A percentile compares a stretch with the other conserved stretches of the same genome.
phyloP scores from a whole-genome alignment of 306 rosid genomes.

The Cajanus cajan region DNA sequence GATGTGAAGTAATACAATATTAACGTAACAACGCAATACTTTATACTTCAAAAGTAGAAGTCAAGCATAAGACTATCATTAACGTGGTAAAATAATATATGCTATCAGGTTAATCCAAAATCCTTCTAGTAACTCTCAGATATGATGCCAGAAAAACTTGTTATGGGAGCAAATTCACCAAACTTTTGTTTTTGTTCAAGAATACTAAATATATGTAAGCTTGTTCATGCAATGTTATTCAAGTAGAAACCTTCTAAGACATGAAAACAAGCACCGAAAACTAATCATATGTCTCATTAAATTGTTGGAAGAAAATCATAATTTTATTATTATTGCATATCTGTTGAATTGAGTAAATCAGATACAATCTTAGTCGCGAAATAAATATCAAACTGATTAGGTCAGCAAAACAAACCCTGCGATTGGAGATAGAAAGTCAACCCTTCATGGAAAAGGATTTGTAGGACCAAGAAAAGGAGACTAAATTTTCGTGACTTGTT shows the following conservation, averaged over 20 bases:
- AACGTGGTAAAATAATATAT: background rate
- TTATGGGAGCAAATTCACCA: background rate
- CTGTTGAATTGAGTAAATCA: background rate
- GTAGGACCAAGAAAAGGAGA: too few species aligned
- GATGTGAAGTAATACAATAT: too few species aligned
- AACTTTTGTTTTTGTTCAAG: background rate
- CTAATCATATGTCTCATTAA: background rate
- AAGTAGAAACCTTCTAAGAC: constrained; percentile 11
- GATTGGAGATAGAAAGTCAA: constrained; percentile 4
- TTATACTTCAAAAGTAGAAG: too few species aligned
- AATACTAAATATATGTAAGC: background rate
- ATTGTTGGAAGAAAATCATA: background rate
- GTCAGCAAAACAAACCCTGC: background rate
- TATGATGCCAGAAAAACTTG: background rate
- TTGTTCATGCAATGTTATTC: background rate
- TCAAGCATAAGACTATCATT: too few species aligned
- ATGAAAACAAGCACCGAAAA: constrained; percentile 9
- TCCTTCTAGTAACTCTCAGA: background rate
- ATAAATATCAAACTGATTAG: background rate
- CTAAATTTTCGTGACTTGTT: too few species aligned
- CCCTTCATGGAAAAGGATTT: too few species aligned
- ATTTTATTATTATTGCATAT: background rate
- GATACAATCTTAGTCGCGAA: background rate
- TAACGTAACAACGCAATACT: too few species aligned
- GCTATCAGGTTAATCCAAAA: background rate